Base-by-base conservation (phyloP, 2,329 filamentous ascomycete species). In the Pseudocercospora eumusae region DNA sequence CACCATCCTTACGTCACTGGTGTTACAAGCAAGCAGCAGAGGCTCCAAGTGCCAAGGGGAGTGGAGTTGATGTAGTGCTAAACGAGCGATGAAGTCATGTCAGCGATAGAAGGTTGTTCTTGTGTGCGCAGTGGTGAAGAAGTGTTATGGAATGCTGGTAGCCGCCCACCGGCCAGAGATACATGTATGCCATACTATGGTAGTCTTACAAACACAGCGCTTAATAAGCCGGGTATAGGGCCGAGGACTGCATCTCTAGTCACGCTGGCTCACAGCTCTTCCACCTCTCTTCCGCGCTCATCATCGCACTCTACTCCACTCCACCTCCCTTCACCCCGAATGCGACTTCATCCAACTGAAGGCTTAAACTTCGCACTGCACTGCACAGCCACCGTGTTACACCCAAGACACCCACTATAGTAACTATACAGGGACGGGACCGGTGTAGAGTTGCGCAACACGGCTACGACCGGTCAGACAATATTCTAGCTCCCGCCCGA, bases 401-500 rank as follows among this genome's bases (percentile, higher is more conserved):
- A 2, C 23, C 13, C 36, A 40, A 15, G 15, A 40, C 15, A 40
- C 36, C 15, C 36, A 40, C 36, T n/a, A n/a, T n/a, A n/a, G n/a
- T n/a, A n/a, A n/a, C n/a, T n/a, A n/a, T n/a, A n/a, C n/a, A n/a
- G n/a, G n/a, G n/a, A n/a, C n/a, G n/a, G n/a, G 15, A 40, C 36
- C 47, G 21, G 47, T n/a, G 21, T 15, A n/a, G 25, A 31, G 3
- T 15, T 1, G 25, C 6, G 47, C 8, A 25, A 28, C 8, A 25
- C 47, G 47, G 47, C 21, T 52, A 52, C 18, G 25, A 52, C 47
- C 47, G 47, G 47, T 52, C 21, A 27, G 15, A 25, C 20, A 27
- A 28, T 52, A 52, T n/a, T n/a, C n/a, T n/a, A n/a, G n/a, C n/a
- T n/a, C n/a, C 23, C 47, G 15, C 25, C 25, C 47, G 47, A 52